phyloP scores from a whole-genome alignment of 225 moss, liverwort and hornwort genomes.

The Straminergon stramineum region DNA sequence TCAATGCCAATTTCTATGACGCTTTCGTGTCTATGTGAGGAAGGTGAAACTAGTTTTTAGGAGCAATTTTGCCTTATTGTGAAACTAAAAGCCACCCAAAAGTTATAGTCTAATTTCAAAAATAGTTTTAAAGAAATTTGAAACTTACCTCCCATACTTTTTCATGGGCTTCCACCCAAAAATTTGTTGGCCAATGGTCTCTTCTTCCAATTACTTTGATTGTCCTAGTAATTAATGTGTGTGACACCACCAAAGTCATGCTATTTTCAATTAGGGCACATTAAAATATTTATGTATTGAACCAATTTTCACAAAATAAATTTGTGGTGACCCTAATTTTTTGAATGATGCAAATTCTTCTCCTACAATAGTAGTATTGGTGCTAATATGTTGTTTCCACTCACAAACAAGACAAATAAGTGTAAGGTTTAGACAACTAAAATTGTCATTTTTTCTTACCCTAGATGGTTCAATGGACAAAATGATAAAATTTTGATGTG shows the following conservation, averaged over 20 bases:
- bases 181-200: not conserved
- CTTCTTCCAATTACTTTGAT: not conserved
- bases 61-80: not conserved
- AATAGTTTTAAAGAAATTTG: accelerated
- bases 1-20: accelerated
- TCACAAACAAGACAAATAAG: not conserved
- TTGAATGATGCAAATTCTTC: not conserved
- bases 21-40: not conserved
- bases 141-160: accelerated
- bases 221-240: not conserved
- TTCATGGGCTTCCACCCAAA: accelerated
- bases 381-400: not conserved
- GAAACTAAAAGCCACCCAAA: not conserved
- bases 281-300: not conserved
- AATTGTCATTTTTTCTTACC: accelerated
- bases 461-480: not conserved
- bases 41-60: not conserved
- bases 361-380: too few relatives aligned
- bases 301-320: too few relatives aligned
- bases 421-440: accelerated
- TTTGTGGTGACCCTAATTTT: not conserved
- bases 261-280: not conserved
- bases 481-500: not conserved
- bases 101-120: not conserved
- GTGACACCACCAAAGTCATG: not conserved